Percentiles rank a stretch among this genome's conserved stretches.
Conservation (phyloP, 805 yeast genomes). For the Schwanniomyces polymorphus region DNA sequence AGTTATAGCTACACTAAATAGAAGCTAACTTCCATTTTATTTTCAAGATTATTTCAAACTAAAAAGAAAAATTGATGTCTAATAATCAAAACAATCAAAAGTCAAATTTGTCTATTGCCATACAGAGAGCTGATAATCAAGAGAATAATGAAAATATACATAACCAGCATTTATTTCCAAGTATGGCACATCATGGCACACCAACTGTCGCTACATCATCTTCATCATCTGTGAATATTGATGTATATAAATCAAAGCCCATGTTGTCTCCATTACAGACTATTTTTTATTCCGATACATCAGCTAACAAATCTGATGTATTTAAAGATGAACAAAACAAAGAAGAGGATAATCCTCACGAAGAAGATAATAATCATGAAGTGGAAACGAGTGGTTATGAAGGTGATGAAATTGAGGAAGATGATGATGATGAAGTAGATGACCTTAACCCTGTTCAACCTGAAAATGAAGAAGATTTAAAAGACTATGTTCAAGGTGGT, state of each 20-base stretch:
- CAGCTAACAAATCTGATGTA: constrained; percentile 4
- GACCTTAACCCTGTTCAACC: constrained; percentile 28
- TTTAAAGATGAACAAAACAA: constrained; percentile 8
- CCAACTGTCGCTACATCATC: constrained; percentile 32
- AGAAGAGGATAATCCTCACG: background rate
- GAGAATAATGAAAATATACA: constrained; percentile 10
- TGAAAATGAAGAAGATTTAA: constrained; percentile 77
- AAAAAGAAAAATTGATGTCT: constrained; percentile 14
- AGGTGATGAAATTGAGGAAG: constrained; percentile 17
- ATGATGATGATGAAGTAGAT: constrained; percentile 25
- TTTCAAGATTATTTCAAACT: background rate
- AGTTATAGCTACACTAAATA: background rate
- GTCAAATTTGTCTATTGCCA: constrained; percentile 45
- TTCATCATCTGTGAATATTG: constrained; percentile 21
- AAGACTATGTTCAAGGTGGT: constrained; percentile 90
- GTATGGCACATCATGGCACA: constrained; percentile 21
- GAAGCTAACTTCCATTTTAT: background rate
- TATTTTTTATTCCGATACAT: constrained; percentile 21
- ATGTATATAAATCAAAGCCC: constrained; percentile 26
- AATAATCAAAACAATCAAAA: constrained; percentile 17
- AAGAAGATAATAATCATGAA: constrained; percentile 6
- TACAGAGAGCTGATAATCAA: constrained; percentile 33
- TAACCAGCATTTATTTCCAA: constrained; percentile 19
- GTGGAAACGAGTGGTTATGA: constrained; percentile 6
- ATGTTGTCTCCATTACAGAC: constrained; percentile 38